Evolutionary conservation across 2,329 filamentous ascomycete species (phyloP), one percentile per base, ranked within the genome.

Genomic region (Tolypocladium amazonense): DNA sequence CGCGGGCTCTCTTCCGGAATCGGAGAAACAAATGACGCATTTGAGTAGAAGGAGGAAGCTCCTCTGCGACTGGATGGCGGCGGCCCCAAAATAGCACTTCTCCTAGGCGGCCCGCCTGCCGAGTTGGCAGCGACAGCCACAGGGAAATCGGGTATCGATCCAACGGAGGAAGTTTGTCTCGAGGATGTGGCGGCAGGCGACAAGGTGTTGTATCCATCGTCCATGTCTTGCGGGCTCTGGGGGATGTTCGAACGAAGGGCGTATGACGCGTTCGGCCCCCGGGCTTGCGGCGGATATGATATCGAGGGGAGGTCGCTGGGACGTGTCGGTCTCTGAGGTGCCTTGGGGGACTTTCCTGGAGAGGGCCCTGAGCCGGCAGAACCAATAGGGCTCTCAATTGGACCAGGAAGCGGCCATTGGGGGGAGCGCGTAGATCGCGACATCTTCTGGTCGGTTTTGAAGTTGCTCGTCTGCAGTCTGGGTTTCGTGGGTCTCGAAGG

Each of bases 1-100:
- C 80, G 77, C 0, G 82, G 79, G 63, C 80, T 83, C 68, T 92
- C 88, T 70, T 92, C 89, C 0, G 86, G 87, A 58, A 92, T 92
- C 0, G 89, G 88, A 0, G 88, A 88, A 33, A 92, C 87, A 61
- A 81, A 87, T 0, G 87, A 88, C 15, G 78, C 74, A 63, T 80
- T 82, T 3, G 87, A 88, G 66, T 88, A 87, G 62, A 86, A 87
- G 0, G 84, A 85, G 0, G 84, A 87, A 35, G 79, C 80, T 1
- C 84, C 84, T 64, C 84, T 76, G 65, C 85, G 78, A 4, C 83
- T 77, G 15, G 80, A 83, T 3, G 84, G 84, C 0, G 85, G 85
- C 23, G 84, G 84, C 3, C 84, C 84, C 15, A 86, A 69, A 56
- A 76, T 81, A 18, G 80, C 76, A 62, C 80, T 84, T 64, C 79